Percentiles rank a stretch among this genome's conserved stretches.
Conservation (phyloP, 352 stramenopile species). For the Thalassiosira oceanica region DNA sequence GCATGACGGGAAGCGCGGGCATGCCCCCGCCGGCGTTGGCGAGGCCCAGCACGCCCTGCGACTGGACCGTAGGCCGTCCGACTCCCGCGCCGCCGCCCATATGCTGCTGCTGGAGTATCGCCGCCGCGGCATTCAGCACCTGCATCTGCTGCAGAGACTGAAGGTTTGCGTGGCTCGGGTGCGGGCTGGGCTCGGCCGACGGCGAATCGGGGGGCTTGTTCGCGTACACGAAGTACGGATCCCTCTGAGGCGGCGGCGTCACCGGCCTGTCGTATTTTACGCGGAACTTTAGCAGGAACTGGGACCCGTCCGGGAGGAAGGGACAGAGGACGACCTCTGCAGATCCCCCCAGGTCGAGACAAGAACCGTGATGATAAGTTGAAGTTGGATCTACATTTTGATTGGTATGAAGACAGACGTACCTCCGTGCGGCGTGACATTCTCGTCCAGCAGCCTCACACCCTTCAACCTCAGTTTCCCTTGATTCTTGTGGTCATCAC, state of each 20-base stretch:
- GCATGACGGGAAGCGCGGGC: no score
- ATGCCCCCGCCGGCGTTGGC: no score
- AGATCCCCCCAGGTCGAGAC: conserved; percentile 4
- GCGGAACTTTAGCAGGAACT: conserved; percentile 68
- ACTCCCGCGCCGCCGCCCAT: no score
- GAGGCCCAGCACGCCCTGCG: no score
- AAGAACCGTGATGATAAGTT: neutral
- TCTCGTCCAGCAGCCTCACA: conserved; percentile 71
- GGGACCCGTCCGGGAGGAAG: conserved; percentile 71
- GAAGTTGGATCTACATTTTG: neutral
- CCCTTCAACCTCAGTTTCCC: conserved; percentile 40
- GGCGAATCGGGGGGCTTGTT: conserved; percentile 76
- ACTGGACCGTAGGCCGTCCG: no score
- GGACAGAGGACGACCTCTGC: conserved; percentile 75
- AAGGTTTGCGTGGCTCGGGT: conserved; percentile 27
- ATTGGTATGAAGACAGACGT: conserved; percentile 13
- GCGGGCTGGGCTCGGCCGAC: conserved; percentile 64
- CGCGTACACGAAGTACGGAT: no score
- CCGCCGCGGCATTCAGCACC: conserved; percentile 31
- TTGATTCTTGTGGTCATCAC: conserved; percentile 2
- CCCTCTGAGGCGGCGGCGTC: no score
- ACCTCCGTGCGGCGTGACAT: conserved; percentile 62
- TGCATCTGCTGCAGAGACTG: conserved; percentile 32
- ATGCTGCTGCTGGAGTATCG: no score
- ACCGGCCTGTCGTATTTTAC: conserved; percentile 29